These are phyloP conservation scores for Metarhizium brunneum DNA, from an alignment of 2,329 filamentous ascomycete genomes.

Conservation along the genomic window DNA sequence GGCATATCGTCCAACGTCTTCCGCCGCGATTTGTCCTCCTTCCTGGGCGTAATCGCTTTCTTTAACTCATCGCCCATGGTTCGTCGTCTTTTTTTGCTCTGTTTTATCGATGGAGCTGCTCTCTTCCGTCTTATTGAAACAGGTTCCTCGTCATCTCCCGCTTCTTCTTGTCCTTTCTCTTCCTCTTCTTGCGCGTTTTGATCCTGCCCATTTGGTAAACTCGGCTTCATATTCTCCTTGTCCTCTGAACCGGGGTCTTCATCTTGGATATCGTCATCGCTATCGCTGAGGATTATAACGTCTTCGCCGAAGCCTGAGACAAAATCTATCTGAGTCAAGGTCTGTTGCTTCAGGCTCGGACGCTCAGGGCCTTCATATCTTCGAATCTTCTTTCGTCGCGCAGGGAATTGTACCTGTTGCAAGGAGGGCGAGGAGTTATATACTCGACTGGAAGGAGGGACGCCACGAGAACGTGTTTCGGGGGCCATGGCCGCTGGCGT, in stretches of 20 bases:
- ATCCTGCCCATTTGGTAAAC: not conserved
- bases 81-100: conserved; percentile 15
- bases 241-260: conserved; percentile 6
- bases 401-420: conserved; percentile 30
- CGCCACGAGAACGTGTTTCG: conserved; percentile 27
- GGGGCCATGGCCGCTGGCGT: conserved; percentile 24
- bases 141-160: conserved; percentile 14
- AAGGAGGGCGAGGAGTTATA: conserved; percentile 28
- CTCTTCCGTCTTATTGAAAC: conserved; percentile 16
- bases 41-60: conserved; percentile 9
- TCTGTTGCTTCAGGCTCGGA: conserved; percentile 27
- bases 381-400: conserved; percentile 22
- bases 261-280: conserved; percentile 9
- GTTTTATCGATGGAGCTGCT: not conserved
- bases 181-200: not conserved
- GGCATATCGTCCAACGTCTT: conserved; percentile 22
- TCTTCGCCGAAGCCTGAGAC: conserved; percentile 24
- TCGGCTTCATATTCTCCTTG: conserved; percentile 10
- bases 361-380: conserved; percentile 23
- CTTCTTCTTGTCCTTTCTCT: not conserved
- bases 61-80: conserved; percentile 17
- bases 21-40: conserved; percentile 14
- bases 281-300: conserved; percentile 16
- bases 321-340: conserved; percentile 33
- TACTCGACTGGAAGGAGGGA: conserved; percentile 25